Evolutionary conservation across 2,329 filamentous ascomycete genomes (phyloP), one percentile per base, ranked within the genome.

Genomic region (Clonostachys sp.): DNA sequence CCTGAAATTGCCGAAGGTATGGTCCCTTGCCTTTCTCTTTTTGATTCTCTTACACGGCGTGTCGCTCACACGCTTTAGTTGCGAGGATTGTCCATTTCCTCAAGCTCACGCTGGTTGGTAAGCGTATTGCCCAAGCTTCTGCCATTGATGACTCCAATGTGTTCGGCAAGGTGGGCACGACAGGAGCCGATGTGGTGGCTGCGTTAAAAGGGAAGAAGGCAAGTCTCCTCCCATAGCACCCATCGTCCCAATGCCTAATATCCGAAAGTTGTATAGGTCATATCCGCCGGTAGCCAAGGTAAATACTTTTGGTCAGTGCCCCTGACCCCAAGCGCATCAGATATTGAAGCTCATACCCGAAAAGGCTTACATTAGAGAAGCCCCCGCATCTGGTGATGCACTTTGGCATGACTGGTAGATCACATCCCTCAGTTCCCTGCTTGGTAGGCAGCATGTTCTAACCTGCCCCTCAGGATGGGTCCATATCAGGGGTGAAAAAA

Each of bases 301-400:
- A 99, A 97, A 77, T 97, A 97, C 62, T 97, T 99, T 65, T 99
- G 94, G 83, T 80, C 56, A 50, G 67, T 51, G 8, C 14, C 6
- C 36, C 12, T 12, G 4, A 39, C 17, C 17, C 36, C 24, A 30
- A 2, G 24, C 24, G 24, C 24, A 10, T 33, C 16, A 13, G 13
- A 33, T 14, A 18, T 41, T 14, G 20, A 48, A 20, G 18, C 34
- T 34, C 3, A n/a, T 12, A 43, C 17, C 12, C 24, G 6, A 13
- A 10, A 20, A 71, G 68, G 70, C 66, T 72, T 24, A 65, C 62
- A 1, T 55, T 97, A 18, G 84, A 89, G 36, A 87, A 79, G 10
- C 79, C 89, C 12, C 91, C 92, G 2, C 94, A 97, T 66, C 81
- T 88, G 0, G 81, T 97, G 33, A 90, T 95, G 83, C 91, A 95